Evolutionary conservation across 768 basidiomycete species (phyloP).

Genomic region (Trametes sanguinea): DNA sequence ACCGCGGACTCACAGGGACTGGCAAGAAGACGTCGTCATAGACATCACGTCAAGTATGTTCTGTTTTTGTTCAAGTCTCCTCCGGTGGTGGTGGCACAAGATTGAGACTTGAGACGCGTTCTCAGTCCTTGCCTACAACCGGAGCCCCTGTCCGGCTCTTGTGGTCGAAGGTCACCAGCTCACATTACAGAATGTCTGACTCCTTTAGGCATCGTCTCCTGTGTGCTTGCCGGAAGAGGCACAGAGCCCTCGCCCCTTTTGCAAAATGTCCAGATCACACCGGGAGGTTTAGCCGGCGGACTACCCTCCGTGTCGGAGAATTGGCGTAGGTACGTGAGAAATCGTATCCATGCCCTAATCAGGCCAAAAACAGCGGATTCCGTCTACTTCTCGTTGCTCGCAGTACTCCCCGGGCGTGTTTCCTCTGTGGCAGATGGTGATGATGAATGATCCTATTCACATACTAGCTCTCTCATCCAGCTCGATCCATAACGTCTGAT

Average conservation of each 20-base stretch:
- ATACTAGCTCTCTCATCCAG: background rate
- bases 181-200: background rate
- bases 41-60: background rate
- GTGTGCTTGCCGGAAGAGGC: background rate
- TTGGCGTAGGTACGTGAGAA: conserved; percentile 6
- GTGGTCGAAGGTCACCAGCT: background rate
- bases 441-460: conserved; percentile 5
- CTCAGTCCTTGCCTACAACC: background rate
- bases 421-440: conserved; percentile 21
- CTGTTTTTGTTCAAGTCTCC: background rate
- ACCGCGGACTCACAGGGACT: background rate
- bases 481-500: background rate
- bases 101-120: background rate
- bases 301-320: background rate
- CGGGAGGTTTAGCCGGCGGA: background rate
- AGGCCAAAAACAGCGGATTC: conserved; percentile 17
- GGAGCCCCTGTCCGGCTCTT: background rate
- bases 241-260: background rate
- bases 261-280: background rate
- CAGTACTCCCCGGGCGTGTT: conserved; percentile 17
- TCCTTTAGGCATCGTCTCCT: background rate
- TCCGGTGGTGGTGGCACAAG: background rate
- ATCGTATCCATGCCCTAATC: conserved; percentile 15
- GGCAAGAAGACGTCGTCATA: conserved; percentile 17
- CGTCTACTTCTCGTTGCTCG: conserved; percentile 2